Evolutionary conservation across 1,284 basidiomycete species (phyloP).

Genomic region (Cryptococcus neoformans): DNA sequence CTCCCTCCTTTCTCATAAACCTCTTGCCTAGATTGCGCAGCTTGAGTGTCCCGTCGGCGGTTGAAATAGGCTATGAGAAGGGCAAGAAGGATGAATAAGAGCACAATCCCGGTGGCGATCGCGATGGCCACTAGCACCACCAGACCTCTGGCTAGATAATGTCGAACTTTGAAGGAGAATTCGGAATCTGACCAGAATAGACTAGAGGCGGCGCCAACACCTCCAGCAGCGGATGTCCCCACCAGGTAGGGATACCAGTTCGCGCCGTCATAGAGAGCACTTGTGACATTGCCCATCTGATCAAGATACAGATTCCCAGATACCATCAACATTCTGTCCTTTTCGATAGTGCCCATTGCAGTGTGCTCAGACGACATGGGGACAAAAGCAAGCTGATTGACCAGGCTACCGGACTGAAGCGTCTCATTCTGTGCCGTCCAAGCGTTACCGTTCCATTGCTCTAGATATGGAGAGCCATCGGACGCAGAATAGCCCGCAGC

Average conservation of each 20-base stretch:
- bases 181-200: slow-evolving; percentile 75
- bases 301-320: slow-evolving; percentile 71
- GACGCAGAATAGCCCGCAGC: slow-evolving; percentile 74
- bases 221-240: slow-evolving; percentile 64
- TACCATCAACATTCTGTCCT: slow-evolving; percentile 85
- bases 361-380: slow-evolving; percentile 73
- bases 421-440: slow-evolving; percentile 61
- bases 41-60: slow-evolving; percentile 55
- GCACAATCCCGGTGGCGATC: slow-evolving; percentile 90
- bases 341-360: slow-evolving; percentile 62
- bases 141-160: slow-evolving; percentile 82
- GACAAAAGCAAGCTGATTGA: slow-evolving; percentile 86
- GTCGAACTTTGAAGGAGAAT: slow-evolving; percentile 68
- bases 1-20: slow-evolving; percentile 60
- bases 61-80: slow-evolving; percentile 64
- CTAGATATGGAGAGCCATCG: slow-evolving; percentile 65
- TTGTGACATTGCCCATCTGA: slow-evolving; percentile 72
- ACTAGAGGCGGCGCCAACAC: slow-evolving; percentile 68
- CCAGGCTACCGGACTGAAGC: slow-evolving; percentile 42
- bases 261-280: slow-evolving; percentile 83
- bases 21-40: slow-evolving; percentile 33
- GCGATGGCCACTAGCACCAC: slow-evolving; percentile 97
- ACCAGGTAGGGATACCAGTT: slow-evolving; percentile 79
- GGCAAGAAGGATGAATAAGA: slow-evolving; percentile 86
- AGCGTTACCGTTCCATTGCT: slow-evolving; percentile 72